Evolutionary conservation across 176 grass and related monocot genomes (phyloP).

Genomic region (Carex kokanica): DNA sequence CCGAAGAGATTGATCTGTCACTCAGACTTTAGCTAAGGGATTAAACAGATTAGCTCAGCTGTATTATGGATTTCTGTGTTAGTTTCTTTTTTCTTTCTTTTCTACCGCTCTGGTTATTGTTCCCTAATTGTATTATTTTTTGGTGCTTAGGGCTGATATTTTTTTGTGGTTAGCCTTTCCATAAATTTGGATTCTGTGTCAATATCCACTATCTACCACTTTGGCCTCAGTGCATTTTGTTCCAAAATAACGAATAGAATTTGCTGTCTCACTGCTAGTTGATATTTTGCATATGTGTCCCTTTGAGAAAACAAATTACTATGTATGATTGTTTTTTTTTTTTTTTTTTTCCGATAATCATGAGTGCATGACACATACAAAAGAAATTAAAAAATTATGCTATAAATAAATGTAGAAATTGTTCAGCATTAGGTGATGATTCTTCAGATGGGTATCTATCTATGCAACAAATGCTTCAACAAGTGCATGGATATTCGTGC

Average conservation of each 20-base stretch:
- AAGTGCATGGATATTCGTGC: neutral
- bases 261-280: neutral
- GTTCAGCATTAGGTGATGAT: neutral
- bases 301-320: neutral
- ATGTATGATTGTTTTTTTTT: neutral
- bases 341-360: neutral
- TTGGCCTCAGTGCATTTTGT: constrained; percentile 19
- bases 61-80: constrained; percentile 16
- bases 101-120: neutral
- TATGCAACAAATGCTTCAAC: neutral
- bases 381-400: neutral
- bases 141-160: neutral
- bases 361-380: neutral
- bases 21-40: constrained; percentile 45
- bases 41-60: neutral
- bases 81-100: neutral
- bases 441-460: neutral
- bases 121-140: constrained; percentile 5
- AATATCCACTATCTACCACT: constrained; percentile 27
- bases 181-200: constrained; percentile 29
- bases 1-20: constrained; percentile 53
- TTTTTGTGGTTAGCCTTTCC: constrained; percentile 18
- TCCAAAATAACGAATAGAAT: constrained; percentile 5
- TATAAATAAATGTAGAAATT: neutral
- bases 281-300: neutral